Base-by-base conservation (phyloP, 2,329 filamentous ascomycete species). In the Didymella keratinophila region DNA sequence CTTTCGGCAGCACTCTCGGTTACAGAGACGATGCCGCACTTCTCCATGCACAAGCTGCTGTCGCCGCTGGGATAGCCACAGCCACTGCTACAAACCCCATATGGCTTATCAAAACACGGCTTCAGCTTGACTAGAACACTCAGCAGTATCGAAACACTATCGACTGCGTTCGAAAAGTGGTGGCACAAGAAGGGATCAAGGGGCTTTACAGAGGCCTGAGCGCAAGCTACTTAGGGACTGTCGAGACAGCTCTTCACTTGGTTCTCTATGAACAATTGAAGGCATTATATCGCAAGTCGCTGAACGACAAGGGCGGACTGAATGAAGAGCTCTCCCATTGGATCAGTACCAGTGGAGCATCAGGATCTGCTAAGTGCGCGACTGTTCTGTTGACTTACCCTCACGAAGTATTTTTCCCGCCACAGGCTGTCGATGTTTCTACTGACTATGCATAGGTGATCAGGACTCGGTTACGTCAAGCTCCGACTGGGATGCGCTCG, bases 1-100 rank as follows among this genome's bases (percentile, higher is more conserved):
- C 69, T 23, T 61, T 78, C 30, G 68, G 70, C 2, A 69, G 72
- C 36, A 52, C 74, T 10, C 50, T 74, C 18, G 66, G 67, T 11
- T 64, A 60, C 25, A 63, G 68, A 34, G 68, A 73, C 59, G 70
- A 77, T 44, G 69, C 74, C 4, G 66, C 71, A 0, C 53, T 74
- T 16, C 65, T 75, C 12, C 75, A 78, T 50, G 70, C 72, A 3
- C 69, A 75, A 44, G 71, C 76, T 42, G 75, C 76, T 36, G 69
- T 72, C 32, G 68, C 68, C 49, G 76, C 74, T 7, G 76, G 76
- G 18, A 68, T 77, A 9, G 74, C 70, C 6, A 78, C 74, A 1
- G 72, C 71, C 1, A 76, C 73, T 1, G 73, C 71, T 16, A 78
- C 76, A 6, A 78, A 78, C 58, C 76, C 76, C 16, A 77, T 78